Percentiles rank a stretch among this genome's conserved stretches.
Conservation (phyloP, 805 yeast genomes). For the Metschnikowia santaceciliae region DNA sequence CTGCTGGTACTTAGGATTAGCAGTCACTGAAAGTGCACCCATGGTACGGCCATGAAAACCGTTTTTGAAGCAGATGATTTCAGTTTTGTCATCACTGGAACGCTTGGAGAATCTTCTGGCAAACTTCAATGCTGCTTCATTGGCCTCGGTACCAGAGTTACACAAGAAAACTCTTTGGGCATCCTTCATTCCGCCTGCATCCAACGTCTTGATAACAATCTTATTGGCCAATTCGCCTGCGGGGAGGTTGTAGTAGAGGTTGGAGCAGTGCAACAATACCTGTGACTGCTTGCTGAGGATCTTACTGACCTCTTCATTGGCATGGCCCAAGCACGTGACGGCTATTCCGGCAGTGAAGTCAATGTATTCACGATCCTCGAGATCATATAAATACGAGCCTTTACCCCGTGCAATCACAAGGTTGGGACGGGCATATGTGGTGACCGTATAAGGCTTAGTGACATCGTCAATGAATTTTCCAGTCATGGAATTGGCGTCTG, state of each 20-base stretch:
- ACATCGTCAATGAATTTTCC: constrained; percentile 42
- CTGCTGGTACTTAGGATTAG: constrained; percentile 86
- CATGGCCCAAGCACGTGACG: constrained; percentile 91
- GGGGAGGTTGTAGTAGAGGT: constrained; percentile 79
- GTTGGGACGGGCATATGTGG: constrained; percentile 78
- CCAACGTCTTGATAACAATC: constrained; percentile 63
- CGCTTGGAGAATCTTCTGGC: constrained; percentile 75
- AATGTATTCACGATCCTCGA: constrained; percentile 70
- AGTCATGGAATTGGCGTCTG: constrained; percentile 29
- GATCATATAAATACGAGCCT: constrained; percentile 79
- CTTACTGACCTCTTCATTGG: constrained; percentile 68
- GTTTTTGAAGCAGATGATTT: constrained; percentile 80
- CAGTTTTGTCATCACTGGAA: constrained; percentile 53
- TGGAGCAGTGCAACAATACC: constrained; percentile 78
- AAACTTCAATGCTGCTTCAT: constrained; percentile 57
- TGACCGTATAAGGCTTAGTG: constrained; percentile 54
- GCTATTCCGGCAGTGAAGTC: constrained; percentile 97
- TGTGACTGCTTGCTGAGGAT: constrained; percentile 68
- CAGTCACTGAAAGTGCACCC: constrained; percentile 91
- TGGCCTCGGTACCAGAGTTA: constrained; percentile 59
- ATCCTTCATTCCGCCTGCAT: constrained; percentile 73
- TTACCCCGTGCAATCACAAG: constrained; percentile 75
- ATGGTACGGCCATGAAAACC: constrained; percentile 94
- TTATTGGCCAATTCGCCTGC: constrained; percentile 75
- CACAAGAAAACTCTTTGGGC: constrained; percentile 71